A percentile compares a stretch with the other conserved stretches of the same genome.
Evolutionary conservation across 495 filamentous ascomycete genomes (phyloP).

Genomic region (Apiosordaria backusii): DNA sequence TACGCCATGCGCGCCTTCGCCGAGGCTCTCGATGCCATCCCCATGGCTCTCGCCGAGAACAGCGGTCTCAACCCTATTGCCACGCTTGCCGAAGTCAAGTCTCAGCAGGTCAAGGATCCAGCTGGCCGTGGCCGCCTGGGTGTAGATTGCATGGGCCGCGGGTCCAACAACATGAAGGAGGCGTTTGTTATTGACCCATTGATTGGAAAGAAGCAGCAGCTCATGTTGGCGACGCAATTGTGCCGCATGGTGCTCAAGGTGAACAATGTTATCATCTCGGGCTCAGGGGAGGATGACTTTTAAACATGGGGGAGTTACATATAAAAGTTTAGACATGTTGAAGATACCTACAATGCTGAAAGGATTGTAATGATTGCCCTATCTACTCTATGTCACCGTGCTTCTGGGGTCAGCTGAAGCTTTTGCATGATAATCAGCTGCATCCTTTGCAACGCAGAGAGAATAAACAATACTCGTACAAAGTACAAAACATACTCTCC

Average conservation of each 20-base stretch:
- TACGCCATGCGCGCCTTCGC: constrained; percentile 98
- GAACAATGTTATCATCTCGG: constrained; percentile 93
- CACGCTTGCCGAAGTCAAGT: constrained; percentile 91
- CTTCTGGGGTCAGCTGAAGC: no score
- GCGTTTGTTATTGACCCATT: constrained; percentile 97
- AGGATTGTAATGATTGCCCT: not conserved
- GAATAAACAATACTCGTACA: no score
- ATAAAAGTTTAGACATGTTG: constrained; percentile 12
- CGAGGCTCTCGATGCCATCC: constrained; percentile 89
- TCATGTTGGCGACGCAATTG: constrained; percentile 92
- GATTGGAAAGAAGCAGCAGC: constrained; percentile 95
- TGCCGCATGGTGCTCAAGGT: constrained; percentile 99
- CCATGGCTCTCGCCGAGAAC: constrained; percentile 97
- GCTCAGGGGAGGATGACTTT: constrained; percentile 87
- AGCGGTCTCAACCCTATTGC: constrained; percentile 94
- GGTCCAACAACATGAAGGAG: constrained; percentile 93
- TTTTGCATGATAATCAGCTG: no score
- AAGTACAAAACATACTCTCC: no score
- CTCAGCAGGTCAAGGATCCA: constrained; percentile 88
- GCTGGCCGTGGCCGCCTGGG: constrained; percentile 63
- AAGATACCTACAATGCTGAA: constrained; percentile 10
- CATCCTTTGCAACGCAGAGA: no score
- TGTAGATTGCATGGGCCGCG: constrained; percentile 95
- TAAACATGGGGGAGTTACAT: constrained; percentile 42
- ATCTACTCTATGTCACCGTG: no score